Evolutionary conservation across 2,329 filamentous ascomycete genomes (phyloP), one percentile per base, ranked within the genome.

Genomic region (Calonectria multiphialidica): DNA sequence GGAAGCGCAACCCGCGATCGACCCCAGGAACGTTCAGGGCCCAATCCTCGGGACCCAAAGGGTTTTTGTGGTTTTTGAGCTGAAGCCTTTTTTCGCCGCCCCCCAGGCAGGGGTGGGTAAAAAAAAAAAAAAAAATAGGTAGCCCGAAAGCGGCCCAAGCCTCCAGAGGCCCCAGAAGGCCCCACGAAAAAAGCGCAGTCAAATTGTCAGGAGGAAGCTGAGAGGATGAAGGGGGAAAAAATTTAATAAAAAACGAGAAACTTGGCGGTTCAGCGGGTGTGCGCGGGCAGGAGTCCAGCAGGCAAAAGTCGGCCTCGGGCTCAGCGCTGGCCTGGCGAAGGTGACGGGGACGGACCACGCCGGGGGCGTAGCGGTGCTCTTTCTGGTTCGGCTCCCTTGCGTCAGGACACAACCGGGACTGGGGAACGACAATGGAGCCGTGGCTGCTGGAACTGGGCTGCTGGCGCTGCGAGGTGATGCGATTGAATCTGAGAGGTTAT

Each of bases 151-250:
- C 55, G 67, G 62, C 61, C 65, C 57, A 72, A 66, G 70, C 70
- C 67, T 66, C 70, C 70, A 71, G 68, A 66, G 50, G 75, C 65
- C 64, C 35, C 55, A 44, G 25, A 45, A 62, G 33, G 57, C 57
- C 73, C 75, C 74, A 75, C 76, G 76, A 47, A 68, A 76, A 71
- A 77, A 72, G 59, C 70, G 73, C 77, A 71, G 75, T 73, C 68
- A 68, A 55, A 68, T 62, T 66, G 66, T 37, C 70, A 18, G 49
- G 37, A 61, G 49, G 44, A 59, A 47, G 15, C 61, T 44, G 21
- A 37, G 28, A n/a, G n/a, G n/a, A n/a, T n/a, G n/a, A n/a, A n/a
- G n/a, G n/a, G 28, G 28, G 8, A 8, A 30, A 8, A 30, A 8
- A 30, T 30, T 30, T 30, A 30, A 30, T 2, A 30, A 30, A 30